Evolutionary conservation across 1,284 basidiomycete genomes (phyloP).

Genomic region (Rhodofomes roseus): DNA sequence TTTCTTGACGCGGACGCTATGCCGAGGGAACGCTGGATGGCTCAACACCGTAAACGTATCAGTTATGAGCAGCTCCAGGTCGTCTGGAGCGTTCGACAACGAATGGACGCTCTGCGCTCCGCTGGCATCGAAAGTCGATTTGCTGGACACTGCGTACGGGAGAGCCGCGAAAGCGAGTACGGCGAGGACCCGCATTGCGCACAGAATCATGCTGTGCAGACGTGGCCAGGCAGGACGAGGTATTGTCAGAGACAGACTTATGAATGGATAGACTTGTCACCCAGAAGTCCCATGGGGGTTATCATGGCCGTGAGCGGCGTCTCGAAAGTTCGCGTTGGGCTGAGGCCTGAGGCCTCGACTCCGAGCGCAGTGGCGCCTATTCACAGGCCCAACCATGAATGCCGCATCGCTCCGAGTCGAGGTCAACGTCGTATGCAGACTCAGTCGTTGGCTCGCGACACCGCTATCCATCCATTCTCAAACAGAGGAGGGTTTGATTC

Average conservation of each 20-base stretch:
- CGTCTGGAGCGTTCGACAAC: constrained; percentile 26
- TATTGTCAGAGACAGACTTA: too few species aligned
- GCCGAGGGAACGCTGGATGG: constrained; percentile 51
- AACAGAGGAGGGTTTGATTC: too few species aligned
- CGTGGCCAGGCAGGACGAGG: not conserved
- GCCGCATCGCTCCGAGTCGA: too few species aligned
- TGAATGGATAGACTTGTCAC: not conserved
- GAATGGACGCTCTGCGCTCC: not conserved
- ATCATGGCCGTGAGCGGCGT: not conserved
- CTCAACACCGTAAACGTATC: constrained; percentile 41
- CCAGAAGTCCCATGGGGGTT: not conserved
- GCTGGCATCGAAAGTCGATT: not conserved
- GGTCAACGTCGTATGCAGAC: too few species aligned
- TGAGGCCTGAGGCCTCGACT: too few species aligned
- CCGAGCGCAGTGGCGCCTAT: too few species aligned
- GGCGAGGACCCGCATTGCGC: not conserved
- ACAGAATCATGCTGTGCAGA: not conserved
- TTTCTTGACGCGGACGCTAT: constrained; percentile 46
- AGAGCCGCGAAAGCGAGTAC: not conserved
- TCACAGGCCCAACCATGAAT: too few species aligned
- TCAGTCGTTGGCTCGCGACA: too few species aligned
- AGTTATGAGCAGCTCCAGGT: constrained; percentile 36
- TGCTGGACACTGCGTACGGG: not conserved
- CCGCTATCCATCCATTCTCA: too few species aligned
- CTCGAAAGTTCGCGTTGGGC: too few species aligned